Percentiles rank a stretch among this genome's conserved stretches.
These are phyloP conservation scores for Diaporthe ilicicola DNA, from an alignment of 2,329 filamentous ascomycete genomes.

Conservation along the genomic window DNA sequence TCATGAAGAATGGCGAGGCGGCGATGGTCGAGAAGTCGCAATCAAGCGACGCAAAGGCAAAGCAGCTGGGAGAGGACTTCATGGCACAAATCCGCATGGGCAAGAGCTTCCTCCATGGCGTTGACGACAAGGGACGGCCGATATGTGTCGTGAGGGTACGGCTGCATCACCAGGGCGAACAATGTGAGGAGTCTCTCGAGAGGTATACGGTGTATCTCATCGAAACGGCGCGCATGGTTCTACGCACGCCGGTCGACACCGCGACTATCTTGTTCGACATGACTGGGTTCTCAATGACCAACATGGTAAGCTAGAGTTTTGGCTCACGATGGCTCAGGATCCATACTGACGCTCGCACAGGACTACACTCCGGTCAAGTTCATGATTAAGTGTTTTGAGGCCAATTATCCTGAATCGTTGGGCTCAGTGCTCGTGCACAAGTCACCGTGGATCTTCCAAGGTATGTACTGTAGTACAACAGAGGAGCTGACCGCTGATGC, in stretches of 20 bases:
- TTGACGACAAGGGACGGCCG: constrained; percentile 84
- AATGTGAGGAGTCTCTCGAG: constrained; percentile 83
- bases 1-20: constrained; percentile 80
- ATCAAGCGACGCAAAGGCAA: constrained; percentile 62
- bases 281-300: constrained; percentile 90
- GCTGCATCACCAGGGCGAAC: constrained; percentile 82
- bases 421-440: constrained; percentile 94
- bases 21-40: constrained; percentile 70
- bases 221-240: constrained; percentile 87
- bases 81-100: constrained; percentile 85
- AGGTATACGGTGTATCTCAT: constrained; percentile 93
- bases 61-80: constrained; percentile 79
- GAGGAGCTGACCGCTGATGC: not conserved
- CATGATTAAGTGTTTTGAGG: constrained; percentile 99
- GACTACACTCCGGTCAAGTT: constrained; percentile 98
- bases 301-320: constrained; percentile 73
- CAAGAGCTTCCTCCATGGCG: constrained; percentile 91
- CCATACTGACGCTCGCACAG: constrained; percentile 48
- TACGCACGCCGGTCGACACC: constrained; percentile 85
- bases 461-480: constrained; percentile 53
- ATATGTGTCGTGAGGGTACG: constrained; percentile 87
- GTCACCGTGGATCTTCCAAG: constrained; percentile 96
- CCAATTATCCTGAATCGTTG: constrained; percentile 94
- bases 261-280: constrained; percentile 97
- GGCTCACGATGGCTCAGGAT: not conserved